Evolutionary conservation across 192 early-diverging fungal species (phyloP).

Genomic region (Borealophlyctis nickersoniae): DNA sequence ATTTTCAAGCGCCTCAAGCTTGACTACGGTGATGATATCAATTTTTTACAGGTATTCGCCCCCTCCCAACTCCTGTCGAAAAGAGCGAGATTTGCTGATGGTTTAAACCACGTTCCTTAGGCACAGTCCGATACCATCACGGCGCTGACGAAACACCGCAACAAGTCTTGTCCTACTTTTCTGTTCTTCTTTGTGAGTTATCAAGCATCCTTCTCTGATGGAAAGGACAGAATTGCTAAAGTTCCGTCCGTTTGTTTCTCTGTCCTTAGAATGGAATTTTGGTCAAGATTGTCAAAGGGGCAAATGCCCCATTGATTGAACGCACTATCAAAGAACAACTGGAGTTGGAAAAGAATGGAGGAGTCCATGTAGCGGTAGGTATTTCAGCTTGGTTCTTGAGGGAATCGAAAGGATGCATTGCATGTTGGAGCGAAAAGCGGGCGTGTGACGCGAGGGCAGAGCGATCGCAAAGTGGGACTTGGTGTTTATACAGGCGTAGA

Average conservation of each 20-base stretch:
- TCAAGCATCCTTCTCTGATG: not conserved
- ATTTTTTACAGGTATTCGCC: slow-evolving; percentile 40
- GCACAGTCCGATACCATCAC: slow-evolving; percentile 49
- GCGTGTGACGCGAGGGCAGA: too few species aligned
- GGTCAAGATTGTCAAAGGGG: slow-evolving; percentile 53
- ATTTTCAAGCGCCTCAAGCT: slow-evolving; percentile 61
- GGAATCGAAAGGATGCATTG: too few species aligned
- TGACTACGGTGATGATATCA: slow-evolving; percentile 51
- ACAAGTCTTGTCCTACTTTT: slow-evolving; percentile 62
- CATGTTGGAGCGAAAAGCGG: too few species aligned
- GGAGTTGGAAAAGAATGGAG: slow-evolving; percentile 37
- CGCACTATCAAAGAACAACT: slow-evolving; percentile 53
- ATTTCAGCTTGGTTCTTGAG: not conserved
- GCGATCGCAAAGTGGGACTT: too few species aligned
- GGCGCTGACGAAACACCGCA: slow-evolving; percentile 39
- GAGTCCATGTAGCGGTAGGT: slow-evolving; percentile 37
- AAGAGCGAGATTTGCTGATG: slow-evolving; percentile 8
- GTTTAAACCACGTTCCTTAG: slow-evolving; percentile 19
- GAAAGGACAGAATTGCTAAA: not conserved
- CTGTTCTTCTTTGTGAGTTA: slow-evolving; percentile 50
- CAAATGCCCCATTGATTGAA: slow-evolving; percentile 59
- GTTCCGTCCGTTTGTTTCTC: slow-evolving; percentile 7
- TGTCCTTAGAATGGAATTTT: slow-evolving; percentile 46
- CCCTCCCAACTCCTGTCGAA: not conserved
- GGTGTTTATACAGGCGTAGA: too few species aligned